phyloP scores from a whole-genome alignment of 495 filamentous ascomycete genomes.

The Neurospora sublineolata region DNA sequence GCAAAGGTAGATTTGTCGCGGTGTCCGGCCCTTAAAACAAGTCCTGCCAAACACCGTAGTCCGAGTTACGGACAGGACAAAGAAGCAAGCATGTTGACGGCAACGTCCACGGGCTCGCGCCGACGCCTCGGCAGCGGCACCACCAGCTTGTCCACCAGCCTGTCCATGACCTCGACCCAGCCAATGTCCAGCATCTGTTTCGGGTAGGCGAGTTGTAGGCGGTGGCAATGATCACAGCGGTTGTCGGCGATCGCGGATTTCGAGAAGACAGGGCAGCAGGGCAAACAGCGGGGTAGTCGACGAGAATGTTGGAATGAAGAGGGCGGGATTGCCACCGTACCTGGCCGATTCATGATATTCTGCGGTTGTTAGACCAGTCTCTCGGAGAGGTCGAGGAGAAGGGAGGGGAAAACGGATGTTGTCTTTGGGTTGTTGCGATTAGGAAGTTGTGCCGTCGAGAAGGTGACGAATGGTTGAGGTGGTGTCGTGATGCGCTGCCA shows the following conservation, averaged over 20 bases:
- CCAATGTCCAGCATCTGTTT: background rate
- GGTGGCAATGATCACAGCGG: background rate
- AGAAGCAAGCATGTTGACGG: background rate
- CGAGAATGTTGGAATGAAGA: constrained; percentile 13
- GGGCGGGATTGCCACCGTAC: constrained; percentile 28
- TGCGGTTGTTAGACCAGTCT: background rate
- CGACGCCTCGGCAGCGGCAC: background rate
- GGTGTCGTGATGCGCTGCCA: background rate
- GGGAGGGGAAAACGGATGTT: background rate
- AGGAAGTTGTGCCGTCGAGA: background rate
- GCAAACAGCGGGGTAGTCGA: constrained; percentile 23
- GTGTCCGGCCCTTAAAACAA: background rate
- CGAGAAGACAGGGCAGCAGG: constrained; percentile 8
- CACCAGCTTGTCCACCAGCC: background rate
- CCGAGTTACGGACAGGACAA: background rate
- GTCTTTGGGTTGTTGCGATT: background rate
- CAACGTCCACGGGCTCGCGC: background rate
- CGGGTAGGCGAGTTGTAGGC: background rate
- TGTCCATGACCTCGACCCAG: background rate
- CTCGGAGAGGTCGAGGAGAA: background rate
- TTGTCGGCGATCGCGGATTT: background rate
- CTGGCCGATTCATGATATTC: constrained; percentile 45
- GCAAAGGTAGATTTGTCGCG: background rate
- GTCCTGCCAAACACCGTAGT: background rate
- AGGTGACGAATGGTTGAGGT: background rate